These are phyloP conservation scores for Mycena chlorophos DNA, from an alignment of 768 basidiomycete genomes.

Conservation along the genomic window DNA sequence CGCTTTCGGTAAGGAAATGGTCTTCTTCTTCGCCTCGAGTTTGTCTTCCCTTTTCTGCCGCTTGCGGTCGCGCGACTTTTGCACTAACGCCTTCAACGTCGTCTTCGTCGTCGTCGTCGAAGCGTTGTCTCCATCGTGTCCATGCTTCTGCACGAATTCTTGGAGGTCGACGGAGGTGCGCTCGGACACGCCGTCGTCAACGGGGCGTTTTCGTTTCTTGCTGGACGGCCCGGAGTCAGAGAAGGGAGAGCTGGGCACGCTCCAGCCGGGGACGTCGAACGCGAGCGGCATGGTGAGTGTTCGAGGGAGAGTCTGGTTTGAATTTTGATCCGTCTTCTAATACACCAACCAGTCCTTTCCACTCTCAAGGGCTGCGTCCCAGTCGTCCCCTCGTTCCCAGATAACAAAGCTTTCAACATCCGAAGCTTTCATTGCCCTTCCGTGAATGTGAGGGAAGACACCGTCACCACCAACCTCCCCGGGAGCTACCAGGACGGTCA, in stretches of 20 bases:
- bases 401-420: slow-evolving; percentile 45
- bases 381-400: slow-evolving; percentile 31
- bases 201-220: slow-evolving; percentile 57
- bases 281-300: slow-evolving; percentile 43
- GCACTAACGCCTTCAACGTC: slow-evolving; percentile 13
- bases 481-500: slow-evolving; percentile 28
- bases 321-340: slow-evolving; percentile 23
- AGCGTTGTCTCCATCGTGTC: slow-evolving; percentile 22
- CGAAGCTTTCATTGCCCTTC: slow-evolving; percentile 42
- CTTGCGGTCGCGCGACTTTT: slow-evolving; percentile 23
- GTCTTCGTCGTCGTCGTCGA: slow-evolving; percentile 15
- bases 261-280: slow-evolving; percentile 74
- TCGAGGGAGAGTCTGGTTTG: slow-evolving; percentile 2
- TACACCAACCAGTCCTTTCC: slow-evolving; percentile 34
- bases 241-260: slow-evolving; percentile 46
- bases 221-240: slow-evolving; percentile 30
- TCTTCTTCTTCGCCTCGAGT: slow-evolving; percentile 25
- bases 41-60: slow-evolving; percentile 21
- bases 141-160: slow-evolving; percentile 52
- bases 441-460: slow-evolving; percentile 58
- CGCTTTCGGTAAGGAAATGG: slow-evolving; percentile 25
- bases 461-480: slow-evolving; percentile 47
- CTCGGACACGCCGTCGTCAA: slow-evolving; percentile 29
- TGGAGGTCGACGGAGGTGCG: slow-evolving; percentile 50
- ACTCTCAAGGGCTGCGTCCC: slow-evolving; percentile 30